Base-by-base conservation (phyloP, 2,329 filamentous ascomycete genomes). In the Beauveria scarabaeidicola region DNA sequence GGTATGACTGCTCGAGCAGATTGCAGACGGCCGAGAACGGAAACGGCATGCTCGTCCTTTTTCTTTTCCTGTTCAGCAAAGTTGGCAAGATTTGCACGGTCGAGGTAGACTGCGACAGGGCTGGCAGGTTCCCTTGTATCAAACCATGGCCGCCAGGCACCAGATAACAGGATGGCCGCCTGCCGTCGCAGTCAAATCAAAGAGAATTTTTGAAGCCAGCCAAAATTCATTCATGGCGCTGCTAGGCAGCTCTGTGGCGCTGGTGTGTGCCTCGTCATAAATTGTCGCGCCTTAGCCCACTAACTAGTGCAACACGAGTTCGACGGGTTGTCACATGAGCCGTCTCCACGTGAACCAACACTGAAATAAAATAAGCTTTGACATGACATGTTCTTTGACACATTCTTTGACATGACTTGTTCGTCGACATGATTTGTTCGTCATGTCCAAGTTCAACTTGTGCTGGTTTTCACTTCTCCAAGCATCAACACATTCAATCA, bases 21-120 rank as follows among this genome's bases (percentile, higher is more conserved):
- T 89, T 83, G 75, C 89, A 93, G 50, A 95, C 75, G 62, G 81
- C 77, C n/a, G 78, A 74, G 71, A 94, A 96, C 1, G 77, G 77
- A 64, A 91, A 78, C 21, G 84, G 78, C 64, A 65, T 65, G 15
- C 32, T 36, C 32, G 32, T 36, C 1, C 1, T 13, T 5, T 5
- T 36, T 6, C 13, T 36, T 36, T 11, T 36, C 15, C 32, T 3
- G 2, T 36, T 36, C 32, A 36, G 32, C 13, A 6, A 36, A 36
- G 5, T 32, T 13, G 29, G 5, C 29, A 13, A 32, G 29, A 11
- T 36, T 36, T 36, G 32, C 32, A 36, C 32, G 32, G 11, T 36
- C 32, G 13, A 36, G 10, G 4, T 15, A 15, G 13, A 36, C 13
- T 52, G 50, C 52, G 40, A 32, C 17, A 11, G 25, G 19, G 32